Base-by-base conservation (phyloP, 352 stramenopile species). In the Globisporangium emineosum region DNA sequence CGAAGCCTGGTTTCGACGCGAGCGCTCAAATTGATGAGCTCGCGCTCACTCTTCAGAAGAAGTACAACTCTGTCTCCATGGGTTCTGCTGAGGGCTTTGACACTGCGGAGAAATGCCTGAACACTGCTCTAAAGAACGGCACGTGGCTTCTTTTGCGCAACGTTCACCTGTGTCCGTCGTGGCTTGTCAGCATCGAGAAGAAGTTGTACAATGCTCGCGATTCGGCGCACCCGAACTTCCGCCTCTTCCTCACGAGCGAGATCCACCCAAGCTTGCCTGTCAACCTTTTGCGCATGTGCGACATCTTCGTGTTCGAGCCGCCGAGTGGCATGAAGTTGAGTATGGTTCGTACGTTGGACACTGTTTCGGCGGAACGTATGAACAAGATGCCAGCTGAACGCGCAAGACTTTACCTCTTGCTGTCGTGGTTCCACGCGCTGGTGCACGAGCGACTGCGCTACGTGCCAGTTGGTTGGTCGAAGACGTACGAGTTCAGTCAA, bases 81-180 rank as follows among this genome's bases (percentile, higher is more conserved):
- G 98, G 98, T 56, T 98, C 96, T 57, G 76, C 86, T 1, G 97
- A 99, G 79, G 97, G 97, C 29, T 99, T 97, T 64, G 88, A 94
- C 47, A 88, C 91, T 21, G 98, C 98, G 3, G 97, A 99, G 65
- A 96, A 94, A 62, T 83, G 96, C 17, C 74, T 99, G 57, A 90
- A 93, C 50, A 91, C 89, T 43, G 98, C 96, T n/a, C 77, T 97
- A 8, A 98, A 98, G 73, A 87, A 90, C 57, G 98, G 98, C 40
- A 97, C 83, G 29, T 99, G 98, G 97, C 83, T 99, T 12, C 83
- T 99, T 70, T 78, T 99, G 62, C 97, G 98, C 43, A 99, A 99
- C 81, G 93, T 98, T 25, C 98, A 99, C 73, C 76, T 99, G 45
- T 99, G 97, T 65, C 87, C 94, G n/a, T 94, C 90, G 40, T 99